These are phyloP conservation scores for Nepenthes alata DNA, from an alignment of 179 eudicot species.

Conservation along the genomic window DNA sequence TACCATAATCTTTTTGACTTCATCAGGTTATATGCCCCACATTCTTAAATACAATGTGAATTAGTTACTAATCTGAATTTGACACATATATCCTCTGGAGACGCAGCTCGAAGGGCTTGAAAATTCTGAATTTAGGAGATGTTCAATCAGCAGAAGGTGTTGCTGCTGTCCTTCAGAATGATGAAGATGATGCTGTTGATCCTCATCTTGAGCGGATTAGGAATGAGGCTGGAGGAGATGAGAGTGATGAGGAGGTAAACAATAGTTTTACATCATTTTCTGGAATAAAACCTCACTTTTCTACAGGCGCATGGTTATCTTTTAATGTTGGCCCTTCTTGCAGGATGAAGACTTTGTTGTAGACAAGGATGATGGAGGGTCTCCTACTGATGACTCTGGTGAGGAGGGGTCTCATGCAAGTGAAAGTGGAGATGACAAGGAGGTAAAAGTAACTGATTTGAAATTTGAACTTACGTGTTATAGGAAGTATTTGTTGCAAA, in stretches of 20 bases:
- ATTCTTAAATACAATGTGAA: neutral
- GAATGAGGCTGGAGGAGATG: constrained; percentile 61
- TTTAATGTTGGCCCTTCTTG: neutral
- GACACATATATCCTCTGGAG: constrained; percentile 6
- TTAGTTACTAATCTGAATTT: neutral
- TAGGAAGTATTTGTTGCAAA: neutral
- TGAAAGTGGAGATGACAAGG: constrained; percentile 44
- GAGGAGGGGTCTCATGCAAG: constrained; percentile 78
- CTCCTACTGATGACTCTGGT: constrained; percentile 89
- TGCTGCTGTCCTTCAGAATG: constrained; percentile 49
- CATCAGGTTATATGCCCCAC: constrained; percentile 37
- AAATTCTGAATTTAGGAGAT: constrained; percentile 60
- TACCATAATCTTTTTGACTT: constrained; percentile 64
- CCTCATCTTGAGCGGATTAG: constrained; percentile 89
- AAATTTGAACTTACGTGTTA: no score
- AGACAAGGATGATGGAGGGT: constrained; percentile 87
- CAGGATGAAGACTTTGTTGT: constrained; percentile 86
- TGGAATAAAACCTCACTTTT: no score
- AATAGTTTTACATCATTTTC: no score
- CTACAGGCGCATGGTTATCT: neutral
- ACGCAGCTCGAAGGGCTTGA: constrained; percentile 71
- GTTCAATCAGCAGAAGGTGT: constrained; percentile 38
- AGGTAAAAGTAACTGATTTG: constrained; percentile 30
- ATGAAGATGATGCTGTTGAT: constrained; percentile 78
- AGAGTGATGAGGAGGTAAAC: constrained; percentile 85